These are phyloP conservation scores for Fibroporia radiculosa DNA, from an alignment of 768 basidiomycete species.

Conservation along the genomic window DNA sequence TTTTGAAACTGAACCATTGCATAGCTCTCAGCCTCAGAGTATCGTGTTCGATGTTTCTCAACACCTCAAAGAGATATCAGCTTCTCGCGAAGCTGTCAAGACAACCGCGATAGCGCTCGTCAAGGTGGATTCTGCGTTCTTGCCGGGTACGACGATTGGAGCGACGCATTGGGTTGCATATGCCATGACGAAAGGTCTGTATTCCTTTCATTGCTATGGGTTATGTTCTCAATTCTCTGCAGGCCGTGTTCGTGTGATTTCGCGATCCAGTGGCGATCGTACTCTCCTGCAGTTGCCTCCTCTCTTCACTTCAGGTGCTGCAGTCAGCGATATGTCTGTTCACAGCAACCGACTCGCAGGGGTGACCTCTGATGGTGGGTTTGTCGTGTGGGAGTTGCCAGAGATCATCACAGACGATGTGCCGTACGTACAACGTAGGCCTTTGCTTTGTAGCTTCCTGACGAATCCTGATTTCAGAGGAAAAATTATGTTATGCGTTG, in stretches of 20 bases:
- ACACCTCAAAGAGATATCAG: constrained; percentile 65
- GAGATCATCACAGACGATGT: constrained; percentile 81
- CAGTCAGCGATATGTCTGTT: constrained; percentile 82
- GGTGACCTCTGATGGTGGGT: constrained; percentile 82
- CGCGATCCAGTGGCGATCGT: constrained; percentile 80
- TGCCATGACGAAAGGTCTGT: constrained; percentile 76
- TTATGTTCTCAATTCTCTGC: not conserved
- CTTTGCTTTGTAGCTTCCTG: constrained; percentile 1
- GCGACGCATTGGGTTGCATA: constrained; percentile 92
- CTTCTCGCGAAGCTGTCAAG: constrained; percentile 68
- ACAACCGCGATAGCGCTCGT: constrained; percentile 89
- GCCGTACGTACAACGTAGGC: constrained; percentile 44
- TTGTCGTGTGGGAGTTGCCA: constrained; percentile 84
- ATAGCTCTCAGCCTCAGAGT: constrained; percentile 55
- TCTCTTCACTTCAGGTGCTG: constrained; percentile 51
- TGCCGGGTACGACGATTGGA: constrained; percentile 82
- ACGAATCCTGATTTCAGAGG: constrained; percentile 37
- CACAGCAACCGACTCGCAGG: constrained; percentile 77
- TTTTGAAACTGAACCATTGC: not conserved
- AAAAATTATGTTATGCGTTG: constrained; percentile 58
- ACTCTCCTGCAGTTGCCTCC: constrained; percentile 70
- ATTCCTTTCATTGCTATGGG: not conserved
- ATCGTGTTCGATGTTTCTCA: constrained; percentile 74
- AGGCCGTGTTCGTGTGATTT: constrained; percentile 85
- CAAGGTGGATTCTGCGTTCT: constrained; percentile 76